Conservation (phyloP, 2,329 filamentous ascomycete species). For the Seiridium unicorne region DNA sequence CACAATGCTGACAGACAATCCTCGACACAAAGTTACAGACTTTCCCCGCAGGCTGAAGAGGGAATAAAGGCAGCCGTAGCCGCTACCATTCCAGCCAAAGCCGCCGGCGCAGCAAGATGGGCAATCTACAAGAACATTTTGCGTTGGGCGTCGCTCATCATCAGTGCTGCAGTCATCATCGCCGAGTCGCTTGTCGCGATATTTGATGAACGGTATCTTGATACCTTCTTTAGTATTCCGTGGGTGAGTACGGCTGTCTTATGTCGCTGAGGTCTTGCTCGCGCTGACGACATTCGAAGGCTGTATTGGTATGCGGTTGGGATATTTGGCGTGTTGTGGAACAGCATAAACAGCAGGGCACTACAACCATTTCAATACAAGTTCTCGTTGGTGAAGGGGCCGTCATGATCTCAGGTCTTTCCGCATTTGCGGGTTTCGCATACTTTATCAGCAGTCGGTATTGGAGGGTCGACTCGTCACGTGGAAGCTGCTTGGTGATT, state of each 20-base stretch:
- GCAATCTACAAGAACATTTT: background rate
- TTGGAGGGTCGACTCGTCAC: too few relatives aligned
- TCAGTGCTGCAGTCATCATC: background rate
- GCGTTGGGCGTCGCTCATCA: background rate
- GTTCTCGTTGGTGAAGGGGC: background rate
- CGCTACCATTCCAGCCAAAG: background rate
- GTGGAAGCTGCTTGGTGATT: too few relatives aligned
- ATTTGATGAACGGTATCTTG: background rate
- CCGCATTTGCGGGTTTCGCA: too few relatives aligned
- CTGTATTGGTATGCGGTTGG: background rate
- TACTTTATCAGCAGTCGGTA: too few relatives aligned
- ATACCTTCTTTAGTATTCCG: background rate
- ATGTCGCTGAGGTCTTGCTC: too few relatives aligned
- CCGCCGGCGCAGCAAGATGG: background rate
- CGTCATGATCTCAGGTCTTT: background rate
- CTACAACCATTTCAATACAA: background rate
- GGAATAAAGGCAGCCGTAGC: slow-evolving; percentile 3
- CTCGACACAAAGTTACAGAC: background rate
- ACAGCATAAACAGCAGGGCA: background rate
- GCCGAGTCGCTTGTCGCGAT: slow-evolving; percentile 3
- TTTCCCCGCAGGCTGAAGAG: slow-evolving; percentile 1
- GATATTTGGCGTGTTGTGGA: slow-evolving; percentile 1
- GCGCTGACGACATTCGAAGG: background rate
- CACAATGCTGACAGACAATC: background rate
- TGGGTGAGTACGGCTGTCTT: background rate